These are phyloP conservation scores for Nemania sp. DNA, from an alignment of 2,329 filamentous ascomycete genomes.

Conservation along the genomic window DNA sequence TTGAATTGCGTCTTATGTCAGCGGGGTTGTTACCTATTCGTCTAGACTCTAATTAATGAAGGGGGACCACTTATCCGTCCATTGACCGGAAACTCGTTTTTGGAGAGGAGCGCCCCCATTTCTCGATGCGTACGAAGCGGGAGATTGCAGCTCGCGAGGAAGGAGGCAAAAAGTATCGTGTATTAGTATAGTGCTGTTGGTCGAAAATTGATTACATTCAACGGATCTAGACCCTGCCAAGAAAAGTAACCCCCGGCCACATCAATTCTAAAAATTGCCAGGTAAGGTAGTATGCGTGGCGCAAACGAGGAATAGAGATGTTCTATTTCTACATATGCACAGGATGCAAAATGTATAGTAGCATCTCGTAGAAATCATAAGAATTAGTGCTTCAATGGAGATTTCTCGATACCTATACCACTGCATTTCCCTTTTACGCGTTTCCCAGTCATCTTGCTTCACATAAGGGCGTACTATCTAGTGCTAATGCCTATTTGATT, in stretches of 20 bases:
- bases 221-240: background rate
- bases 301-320: background rate
- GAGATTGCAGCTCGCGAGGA: background rate
- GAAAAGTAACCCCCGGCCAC: background rate
- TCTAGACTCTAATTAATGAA: background rate
- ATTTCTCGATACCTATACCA: background rate
- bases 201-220: background rate
- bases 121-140: background rate
- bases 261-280: background rate
- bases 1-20: constrained; percentile 48
- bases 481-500: background rate
- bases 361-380: background rate
- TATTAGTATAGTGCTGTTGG: background rate
- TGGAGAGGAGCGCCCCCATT: constrained; percentile 37
- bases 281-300: background rate
- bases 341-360: background rate
- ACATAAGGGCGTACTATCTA: background rate
- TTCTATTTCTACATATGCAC: background rate
- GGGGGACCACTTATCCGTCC: constrained; percentile 61
- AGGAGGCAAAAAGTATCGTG: background rate
- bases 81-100: constrained; percentile 71
- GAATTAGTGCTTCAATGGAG: background rate
- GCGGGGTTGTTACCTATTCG: background rate
- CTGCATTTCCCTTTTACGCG: background rate
- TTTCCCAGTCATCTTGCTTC: background rate